Evolutionary conservation across 345 rosid genomes (phyloP).

Genomic region (Lepidium africanum): DNA sequence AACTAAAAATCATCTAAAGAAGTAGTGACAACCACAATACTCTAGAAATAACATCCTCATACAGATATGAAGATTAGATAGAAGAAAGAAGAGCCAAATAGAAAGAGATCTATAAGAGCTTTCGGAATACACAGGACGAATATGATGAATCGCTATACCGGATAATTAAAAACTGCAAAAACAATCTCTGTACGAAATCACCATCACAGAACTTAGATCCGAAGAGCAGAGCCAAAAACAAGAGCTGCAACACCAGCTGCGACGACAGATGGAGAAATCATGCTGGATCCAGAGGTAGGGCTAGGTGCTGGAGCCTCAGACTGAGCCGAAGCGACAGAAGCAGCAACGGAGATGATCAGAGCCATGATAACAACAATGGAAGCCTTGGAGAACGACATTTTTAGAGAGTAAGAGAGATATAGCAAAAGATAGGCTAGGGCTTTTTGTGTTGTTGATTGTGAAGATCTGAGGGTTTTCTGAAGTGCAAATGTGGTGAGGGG

Average conservation of each 20-base stretch:
- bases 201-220: conserved; percentile 37
- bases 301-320: conserved; percentile 53
- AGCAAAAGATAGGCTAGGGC: background rate
- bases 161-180: background rate
- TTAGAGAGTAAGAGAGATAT: background rate
- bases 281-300: conserved; percentile 44
- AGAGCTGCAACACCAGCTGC: conserved; percentile 38
- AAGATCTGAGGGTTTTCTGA: background rate
- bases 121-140: conserved; percentile 30
- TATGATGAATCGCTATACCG: conserved; percentile 20
- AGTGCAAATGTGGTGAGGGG: background rate
- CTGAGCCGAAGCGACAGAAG: conserved; percentile 36
- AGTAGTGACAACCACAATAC: conserved; percentile 1
- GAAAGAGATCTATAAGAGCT: conserved; percentile 19
- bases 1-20: conserved; percentile 1
- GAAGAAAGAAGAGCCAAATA: background rate
- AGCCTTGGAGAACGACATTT: conserved; percentile 42
- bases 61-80: conserved; percentile 7
- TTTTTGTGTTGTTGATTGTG: background rate
- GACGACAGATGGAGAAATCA: conserved; percentile 34
- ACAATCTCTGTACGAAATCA: conserved; percentile 31
- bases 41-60: conserved; percentile 9
- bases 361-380: conserved; percentile 29
- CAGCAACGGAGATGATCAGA: conserved; percentile 27
- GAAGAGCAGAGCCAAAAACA: conserved; percentile 38